Conservation (phyloP, 305 asterid genomes). For the Plantago lanceolata region DNA sequence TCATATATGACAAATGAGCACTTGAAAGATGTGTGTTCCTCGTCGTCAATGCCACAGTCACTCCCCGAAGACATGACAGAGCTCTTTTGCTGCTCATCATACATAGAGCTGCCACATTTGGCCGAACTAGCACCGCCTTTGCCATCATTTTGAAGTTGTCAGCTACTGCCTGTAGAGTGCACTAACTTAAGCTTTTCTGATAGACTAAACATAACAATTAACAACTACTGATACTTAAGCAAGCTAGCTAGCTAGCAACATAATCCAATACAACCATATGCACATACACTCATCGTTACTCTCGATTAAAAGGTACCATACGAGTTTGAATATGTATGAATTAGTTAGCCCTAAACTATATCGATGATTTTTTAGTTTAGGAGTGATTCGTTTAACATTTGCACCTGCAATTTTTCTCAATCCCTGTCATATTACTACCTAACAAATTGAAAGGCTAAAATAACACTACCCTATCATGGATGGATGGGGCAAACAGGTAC, state of each 20-base stretch:
- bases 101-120: slow-evolving; percentile 46
- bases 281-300: too few relatives aligned
- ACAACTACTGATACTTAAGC: too few relatives aligned
- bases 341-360: too few relatives aligned
- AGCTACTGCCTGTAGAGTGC: not conserved
- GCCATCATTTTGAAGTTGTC: slow-evolving; percentile 31
- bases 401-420: not conserved
- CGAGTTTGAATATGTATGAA: too few relatives aligned
- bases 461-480: too few relatives aligned
- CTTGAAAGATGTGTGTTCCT: slow-evolving; percentile 23
- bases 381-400: not conserved
- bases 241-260: not conserved
- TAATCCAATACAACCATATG: not conserved
- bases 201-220: too few relatives aligned
- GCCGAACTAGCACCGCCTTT: slow-evolving; percentile 47
- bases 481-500: too few relatives aligned
- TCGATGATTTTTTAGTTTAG: too few relatives aligned
- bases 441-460: not conserved
- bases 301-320: too few relatives aligned
- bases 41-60: slow-evolving; percentile 16
- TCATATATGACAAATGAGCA: slow-evolving; percentile 20
- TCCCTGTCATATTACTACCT: not conserved
- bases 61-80: slow-evolving; percentile 29
- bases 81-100: slow-evolving; percentile 30
- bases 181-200: too few relatives aligned